phyloP scores from a whole-genome alignment of 1,139 yeast genomes.

The Yamadazyma friedrichii region DNA sequence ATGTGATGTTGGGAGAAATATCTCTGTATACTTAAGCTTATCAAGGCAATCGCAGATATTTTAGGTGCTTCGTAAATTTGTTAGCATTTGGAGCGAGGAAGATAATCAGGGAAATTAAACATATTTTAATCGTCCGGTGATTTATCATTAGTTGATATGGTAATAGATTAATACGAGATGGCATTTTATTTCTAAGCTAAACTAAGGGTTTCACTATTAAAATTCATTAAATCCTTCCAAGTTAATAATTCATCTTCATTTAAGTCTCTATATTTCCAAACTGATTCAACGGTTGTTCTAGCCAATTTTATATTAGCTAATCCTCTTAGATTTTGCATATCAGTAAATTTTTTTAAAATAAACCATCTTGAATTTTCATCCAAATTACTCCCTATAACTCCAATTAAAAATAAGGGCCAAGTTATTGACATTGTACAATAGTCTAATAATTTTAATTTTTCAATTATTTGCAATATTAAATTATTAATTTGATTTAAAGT shows the following conservation, averaged over 20 bases:
- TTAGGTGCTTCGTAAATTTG: too few species aligned
- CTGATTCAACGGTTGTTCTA: slow-evolving; percentile 26
- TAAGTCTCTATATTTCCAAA: slow-evolving; percentile 38
- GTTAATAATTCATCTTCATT: slow-evolving; percentile 15
- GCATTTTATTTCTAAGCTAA: too few species aligned
- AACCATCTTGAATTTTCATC: slow-evolving; percentile 34
- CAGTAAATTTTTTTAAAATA: slow-evolving; percentile 26
- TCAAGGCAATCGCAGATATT: too few species aligned
- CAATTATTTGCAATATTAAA: slow-evolving; percentile 8
- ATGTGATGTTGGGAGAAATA: too few species aligned
- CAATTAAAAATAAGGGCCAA: slow-evolving; percentile 39
- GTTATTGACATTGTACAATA: slow-evolving; percentile 30
- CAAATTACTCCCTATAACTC: slow-evolving; percentile 24
- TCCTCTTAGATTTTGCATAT: slow-evolving; percentile 32
- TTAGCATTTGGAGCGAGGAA: too few species aligned
- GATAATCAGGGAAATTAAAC: too few species aligned
- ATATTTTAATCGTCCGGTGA: too few species aligned
- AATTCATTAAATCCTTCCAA: slow-evolving; percentile 35
- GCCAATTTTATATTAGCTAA: slow-evolving; percentile 35
- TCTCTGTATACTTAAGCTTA: too few species aligned
- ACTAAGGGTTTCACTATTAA: slow-evolving; percentile 33
- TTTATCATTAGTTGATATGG: too few species aligned
- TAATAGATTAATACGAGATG: too few species aligned
- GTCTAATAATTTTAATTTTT: slow-evolving; percentile 11
- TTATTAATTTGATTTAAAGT: slow-evolving; percentile 11